Evolutionary conservation across 768 basidiomycete species (phyloP), one percentile per base, ranked within the genome.

Genomic region (Cytidiella melzeri): DNA sequence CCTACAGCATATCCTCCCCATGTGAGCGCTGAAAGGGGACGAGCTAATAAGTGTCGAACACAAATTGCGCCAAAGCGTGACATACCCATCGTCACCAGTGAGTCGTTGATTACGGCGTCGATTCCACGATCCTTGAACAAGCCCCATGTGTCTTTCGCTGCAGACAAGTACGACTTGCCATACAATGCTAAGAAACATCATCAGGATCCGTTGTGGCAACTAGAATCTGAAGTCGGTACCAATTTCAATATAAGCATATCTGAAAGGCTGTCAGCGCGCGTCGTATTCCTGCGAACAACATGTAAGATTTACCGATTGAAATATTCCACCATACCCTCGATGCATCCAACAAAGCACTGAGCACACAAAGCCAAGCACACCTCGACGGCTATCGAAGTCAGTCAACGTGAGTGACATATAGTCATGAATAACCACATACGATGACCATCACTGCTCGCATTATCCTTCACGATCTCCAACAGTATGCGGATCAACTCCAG

Each of bases 171-270:
- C 1, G 84, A 69, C 66, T 92, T 93, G 27, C 91, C 90, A 61
- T 92, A 93, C 9, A 92, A 69, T 1, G 89, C 86, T 86, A 10
- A 30, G 23, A n/a, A 11, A 19, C 19, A 18, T 13, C 34, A 13
- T 39, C 21, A 40, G n/a, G 21, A 24, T 6, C 11, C 34, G 34
- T 36, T 36, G 34, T 18, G 10, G 10, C 34, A 10, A 10, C 34
- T 10, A 10, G n/a, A n/a, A 45, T 4, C 27, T 5, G 23, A 18
- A 19, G 44, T 7, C 28, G 18, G 27, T 56, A 84, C 82, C 81
- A 42, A 92, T 91, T 62, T 92, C 86, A 56, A 91, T 89, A 57
- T 85, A 88, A 21, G 84, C 81, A 65, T 90, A 88, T 74, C 81
- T 80, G 25, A 12, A 34, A 49, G 27, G 26, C 27, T 1, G 42